These are phyloP conservation scores for Lentinula sp. DNA, from an alignment of 768 basidiomycete species.

Conservation along the genomic window DNA sequence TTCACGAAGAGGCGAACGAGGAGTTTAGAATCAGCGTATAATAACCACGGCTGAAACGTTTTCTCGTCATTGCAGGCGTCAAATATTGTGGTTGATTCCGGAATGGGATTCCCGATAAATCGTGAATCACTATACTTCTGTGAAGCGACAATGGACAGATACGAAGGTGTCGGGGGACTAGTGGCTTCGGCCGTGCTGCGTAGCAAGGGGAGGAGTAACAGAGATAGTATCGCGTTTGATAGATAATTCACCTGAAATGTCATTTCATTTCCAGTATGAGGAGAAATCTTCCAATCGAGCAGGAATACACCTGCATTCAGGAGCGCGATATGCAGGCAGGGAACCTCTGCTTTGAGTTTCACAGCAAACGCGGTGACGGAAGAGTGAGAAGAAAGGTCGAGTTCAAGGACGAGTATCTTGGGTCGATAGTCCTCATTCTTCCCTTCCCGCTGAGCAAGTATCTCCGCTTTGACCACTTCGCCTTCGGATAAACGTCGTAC, in stretches of 20 bases:
- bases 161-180: neutral
- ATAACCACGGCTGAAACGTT: neutral
- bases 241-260: conserved; percentile 15
- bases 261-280: conserved; percentile 11
- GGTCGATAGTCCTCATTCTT: conserved; percentile 1
- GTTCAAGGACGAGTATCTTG: conserved; percentile 12
- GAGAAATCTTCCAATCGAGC: conserved; percentile 7
- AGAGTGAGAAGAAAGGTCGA: conserved; percentile 14
- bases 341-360: conserved; percentile 8
- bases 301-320: conserved; percentile 15
- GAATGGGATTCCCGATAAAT: conserved; percentile 7
- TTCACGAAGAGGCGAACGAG: conserved; percentile 12
- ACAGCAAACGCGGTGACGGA: conserved; percentile 12
- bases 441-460: conserved; percentile 13
- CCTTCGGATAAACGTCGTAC: conserved; percentile 10
- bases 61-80: conserved; percentile 9
- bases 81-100: conserved; percentile 10
- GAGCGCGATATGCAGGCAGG: conserved; percentile 13
- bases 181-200: conserved; percentile 6
- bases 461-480: conserved; percentile 7
- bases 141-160: conserved; percentile 11
- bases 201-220: conserved; percentile 16
- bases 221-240: conserved; percentile 13
- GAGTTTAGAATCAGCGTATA: conserved; percentile 13
- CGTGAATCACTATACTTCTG: neutral